A percentile compares a stretch with the other conserved stretches of the same genome.
Evolutionary conservation across 495 filamentous ascomycete species (phyloP).

Genomic region (Usnea hakonensis): DNA sequence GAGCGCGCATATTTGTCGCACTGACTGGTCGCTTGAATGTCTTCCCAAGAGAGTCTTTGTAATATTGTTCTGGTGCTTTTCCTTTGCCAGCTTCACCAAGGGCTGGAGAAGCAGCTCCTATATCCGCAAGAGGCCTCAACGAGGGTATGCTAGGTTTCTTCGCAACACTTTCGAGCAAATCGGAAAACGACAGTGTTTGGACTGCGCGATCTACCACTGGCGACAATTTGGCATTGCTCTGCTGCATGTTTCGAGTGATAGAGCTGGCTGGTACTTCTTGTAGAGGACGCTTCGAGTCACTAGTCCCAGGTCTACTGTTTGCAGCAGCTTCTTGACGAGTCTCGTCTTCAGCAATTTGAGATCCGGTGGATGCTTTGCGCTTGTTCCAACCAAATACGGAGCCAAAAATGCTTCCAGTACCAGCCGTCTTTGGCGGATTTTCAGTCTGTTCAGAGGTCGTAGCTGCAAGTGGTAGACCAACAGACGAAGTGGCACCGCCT

Average conservation of each 20-base stretch:
- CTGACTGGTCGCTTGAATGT: conserved; percentile 56
- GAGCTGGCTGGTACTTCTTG: conserved; percentile 41
- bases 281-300: conserved; percentile 37
- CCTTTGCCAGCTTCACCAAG: conserved; percentile 15
- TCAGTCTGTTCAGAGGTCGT: conserved; percentile 1
- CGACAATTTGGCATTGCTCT: conserved; percentile 27
- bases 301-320: conserved; percentile 34
- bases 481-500: neutral
- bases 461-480: neutral
- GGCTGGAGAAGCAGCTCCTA: conserved; percentile 20
- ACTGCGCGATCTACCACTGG: conserved; percentile 51
- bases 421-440: neutral
- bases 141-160: conserved; percentile 35
- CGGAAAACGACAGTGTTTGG: conserved; percentile 67
- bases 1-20: conserved; percentile 52
- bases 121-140: conserved; percentile 26
- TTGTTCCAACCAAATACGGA: conserved; percentile 39
- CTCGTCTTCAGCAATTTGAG: conserved; percentile 51
- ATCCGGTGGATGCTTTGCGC: conserved; percentile 24
- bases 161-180: conserved; percentile 61
- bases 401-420: conserved; percentile 32
- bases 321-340: conserved; percentile 36
- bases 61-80: conserved; percentile 16
- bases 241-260: conserved; percentile 20
- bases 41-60: conserved; percentile 23